Evolutionary conservation across 2,329 filamentous ascomycete species (phyloP).

Genomic region (Fusarium sp.): DNA sequence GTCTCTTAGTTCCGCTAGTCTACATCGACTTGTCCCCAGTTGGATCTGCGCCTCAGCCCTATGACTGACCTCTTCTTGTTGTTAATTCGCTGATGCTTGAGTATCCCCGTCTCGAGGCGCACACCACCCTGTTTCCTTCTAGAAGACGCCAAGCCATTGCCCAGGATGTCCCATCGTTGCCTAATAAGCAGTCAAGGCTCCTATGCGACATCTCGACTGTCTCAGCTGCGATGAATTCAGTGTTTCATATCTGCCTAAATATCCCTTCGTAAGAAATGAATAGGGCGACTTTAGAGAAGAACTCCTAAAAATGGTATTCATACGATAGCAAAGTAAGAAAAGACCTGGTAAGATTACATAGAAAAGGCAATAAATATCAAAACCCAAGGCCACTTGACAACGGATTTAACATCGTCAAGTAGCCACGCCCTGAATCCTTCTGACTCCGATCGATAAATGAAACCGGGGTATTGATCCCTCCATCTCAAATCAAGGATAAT

Average conservation of each 20-base stretch:
- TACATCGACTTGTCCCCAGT: neutral
- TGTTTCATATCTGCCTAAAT: neutral
- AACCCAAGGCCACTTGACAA: neutral
- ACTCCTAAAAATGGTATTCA: slow-evolving; percentile 9
- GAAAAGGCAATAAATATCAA: slow-evolving; percentile 8
- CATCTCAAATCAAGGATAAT: slow-evolving; percentile 22
- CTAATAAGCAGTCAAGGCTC: slow-evolving; percentile 6
- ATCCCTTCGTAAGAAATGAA: neutral
- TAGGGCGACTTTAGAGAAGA: neutral
- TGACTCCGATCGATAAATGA: slow-evolving; percentile 19
- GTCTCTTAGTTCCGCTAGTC: neutral
- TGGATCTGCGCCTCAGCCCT: slow-evolving; percentile 28
- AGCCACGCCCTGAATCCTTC: slow-evolving; percentile 13
- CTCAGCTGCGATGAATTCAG: neutral
- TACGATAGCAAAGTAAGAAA: slow-evolving; percentile 8
- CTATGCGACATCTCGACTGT: neutral
- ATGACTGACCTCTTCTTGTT: neutral
- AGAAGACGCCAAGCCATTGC: slow-evolving; percentile 13
- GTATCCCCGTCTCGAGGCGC: neutral
- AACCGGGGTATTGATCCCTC: slow-evolving; percentile 29
- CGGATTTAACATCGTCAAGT: slow-evolving; percentile 7
- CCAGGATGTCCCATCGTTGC: slow-evolving; percentile 10
- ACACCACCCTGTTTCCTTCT: slow-evolving; percentile 22
- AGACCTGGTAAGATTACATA: neutral
- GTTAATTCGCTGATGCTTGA: neutral